Percentiles rank a stretch among this genome's conserved stretches.
Conservation (phyloP, 2,329 filamentous ascomycete species). For the Alternaria burnsii region DNA sequence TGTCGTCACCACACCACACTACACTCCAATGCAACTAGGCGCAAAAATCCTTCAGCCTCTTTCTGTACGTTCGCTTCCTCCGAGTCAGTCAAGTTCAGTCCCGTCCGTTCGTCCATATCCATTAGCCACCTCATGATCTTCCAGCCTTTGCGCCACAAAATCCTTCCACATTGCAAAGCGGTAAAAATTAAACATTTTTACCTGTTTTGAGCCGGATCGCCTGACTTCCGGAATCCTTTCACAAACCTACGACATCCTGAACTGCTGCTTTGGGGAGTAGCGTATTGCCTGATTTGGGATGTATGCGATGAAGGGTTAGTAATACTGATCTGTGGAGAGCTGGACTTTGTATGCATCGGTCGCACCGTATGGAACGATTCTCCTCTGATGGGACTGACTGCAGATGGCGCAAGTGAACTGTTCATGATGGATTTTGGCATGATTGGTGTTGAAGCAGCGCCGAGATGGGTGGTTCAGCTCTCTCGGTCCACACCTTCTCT, state of each 20-base stretch:
- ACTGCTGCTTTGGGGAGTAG: not conserved
- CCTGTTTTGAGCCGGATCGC: conserved; percentile 1
- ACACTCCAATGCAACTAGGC: not conserved
- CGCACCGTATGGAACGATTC: not conserved
- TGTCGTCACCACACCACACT: not conserved
- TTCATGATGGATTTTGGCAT: not conserved
- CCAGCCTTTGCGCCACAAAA: conserved; percentile 1
- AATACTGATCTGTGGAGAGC: not conserved
- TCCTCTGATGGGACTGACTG: not conserved
- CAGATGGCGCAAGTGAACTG: not conserved
- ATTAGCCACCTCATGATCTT: not conserved
- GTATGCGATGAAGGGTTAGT: not conserved
- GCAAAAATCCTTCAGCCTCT: conserved; percentile 3
- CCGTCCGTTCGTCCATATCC: not conserved
- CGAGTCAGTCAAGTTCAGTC: not conserved
- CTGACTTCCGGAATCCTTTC: conserved; percentile 2
- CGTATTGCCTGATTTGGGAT: not conserved
- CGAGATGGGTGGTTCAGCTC: not conserved
- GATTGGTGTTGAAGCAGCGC: not conserved
- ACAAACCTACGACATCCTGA: not conserved
- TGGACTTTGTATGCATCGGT: not conserved
- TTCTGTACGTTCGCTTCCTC: not conserved
- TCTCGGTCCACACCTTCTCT: conserved; percentile 1
- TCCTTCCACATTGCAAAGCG: conserved; percentile 2
- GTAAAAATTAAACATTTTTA: conserved; percentile 4